Evolutionary conservation across 495 filamentous ascomycete species (phyloP).

Genomic region (Penicillium parvum): DNA sequence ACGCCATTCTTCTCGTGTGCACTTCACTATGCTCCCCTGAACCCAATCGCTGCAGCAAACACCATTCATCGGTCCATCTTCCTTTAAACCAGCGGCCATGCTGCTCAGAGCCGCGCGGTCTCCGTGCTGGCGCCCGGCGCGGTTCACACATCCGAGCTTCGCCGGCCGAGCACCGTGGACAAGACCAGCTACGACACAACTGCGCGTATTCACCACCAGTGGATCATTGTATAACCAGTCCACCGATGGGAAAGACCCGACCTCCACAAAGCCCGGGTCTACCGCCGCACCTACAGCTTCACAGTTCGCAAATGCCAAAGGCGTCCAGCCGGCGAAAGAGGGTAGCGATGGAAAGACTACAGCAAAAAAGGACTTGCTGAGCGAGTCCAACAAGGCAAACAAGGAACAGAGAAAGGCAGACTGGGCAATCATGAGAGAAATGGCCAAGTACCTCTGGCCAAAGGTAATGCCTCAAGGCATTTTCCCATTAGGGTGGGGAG

Average conservation of each 20-base stretch:
- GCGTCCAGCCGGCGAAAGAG: conserved; percentile 17
- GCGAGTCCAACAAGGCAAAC: conserved; percentile 52
- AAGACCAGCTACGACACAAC: conserved; percentile 22
- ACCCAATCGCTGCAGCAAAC: neutral
- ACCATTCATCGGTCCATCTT: neutral
- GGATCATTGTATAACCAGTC: conserved; percentile 19
- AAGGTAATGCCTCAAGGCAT: conserved; percentile 48
- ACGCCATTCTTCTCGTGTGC: conserved; percentile 9
- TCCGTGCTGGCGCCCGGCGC: conserved; percentile 38
- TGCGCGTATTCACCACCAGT: conserved; percentile 27
- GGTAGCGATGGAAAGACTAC: conserved; percentile 26
- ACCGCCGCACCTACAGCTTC: conserved; percentile 13
- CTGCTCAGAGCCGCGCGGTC: conserved; percentile 43
- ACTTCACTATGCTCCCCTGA: conserved; percentile 32
- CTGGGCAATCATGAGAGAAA: conserved; percentile 98
- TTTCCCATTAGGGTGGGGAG: neutral
- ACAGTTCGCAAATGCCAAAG: conserved; percentile 17
- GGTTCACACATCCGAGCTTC: conserved; percentile 26
- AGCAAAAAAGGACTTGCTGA: conserved; percentile 50
- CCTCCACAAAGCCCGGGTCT: conserved; percentile 10
- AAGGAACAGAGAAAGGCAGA: conserved; percentile 94
- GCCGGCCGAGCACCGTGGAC: conserved; percentile 27
- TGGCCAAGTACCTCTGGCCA: conserved; percentile 96
- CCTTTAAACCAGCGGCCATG: conserved; percentile 26
- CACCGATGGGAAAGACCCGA: conserved; percentile 9